Base-by-base conservation (phyloP, 2,329 filamentous ascomycete genomes). In the Tolypocladium ovalisporum region DNA sequence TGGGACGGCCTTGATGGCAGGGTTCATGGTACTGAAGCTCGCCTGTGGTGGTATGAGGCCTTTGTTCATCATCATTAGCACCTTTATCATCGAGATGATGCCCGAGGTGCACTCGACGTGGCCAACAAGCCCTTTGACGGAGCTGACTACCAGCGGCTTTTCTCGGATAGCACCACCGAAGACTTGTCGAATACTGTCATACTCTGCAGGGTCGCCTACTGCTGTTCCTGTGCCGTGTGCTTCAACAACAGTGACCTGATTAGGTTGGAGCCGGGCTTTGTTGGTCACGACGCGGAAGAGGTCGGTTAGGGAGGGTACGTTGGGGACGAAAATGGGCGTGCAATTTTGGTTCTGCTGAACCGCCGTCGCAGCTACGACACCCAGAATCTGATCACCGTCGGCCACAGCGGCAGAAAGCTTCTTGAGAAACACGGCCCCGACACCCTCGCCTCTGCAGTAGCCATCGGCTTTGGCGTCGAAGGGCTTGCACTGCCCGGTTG, bases 191-290 rank as follows among this genome's bases (percentile, higher is more conserved):
- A 64, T 59, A 35, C 62, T 61, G 4, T 58, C 56, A 6, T 62
- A 60, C 59, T 82, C 79, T 12, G 75, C 74, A 1, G 79, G 77
- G 58, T 83, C 80, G 7, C 80, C 80, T 1, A 76, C 74, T 27
- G 69, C 67, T 13, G 80, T 83, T 13, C 79, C 79, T 0, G 79
- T 81, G 13, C 79, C 79, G 62, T 83, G 80, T 8, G 75, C 75
- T 61, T 82, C 79, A 17, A 64, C 62, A 10, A 58, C 60, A 34
- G 54, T 55, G 24, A 69, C 60, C 6, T 61, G 64, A 62, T 58
- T 17, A 54, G 27, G 2, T 42, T 35, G 17, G 54, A 27, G 17
- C 22, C 37, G 67, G 66, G 42, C 42, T 1, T 47, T 2, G 54
- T 57, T 0, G 76, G 76, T 53, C 70, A 65, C 0, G 70, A 74